Conservation (phyloP, 2,329 filamentous ascomycete species). For the Trichoderma oligosporum region DNA sequence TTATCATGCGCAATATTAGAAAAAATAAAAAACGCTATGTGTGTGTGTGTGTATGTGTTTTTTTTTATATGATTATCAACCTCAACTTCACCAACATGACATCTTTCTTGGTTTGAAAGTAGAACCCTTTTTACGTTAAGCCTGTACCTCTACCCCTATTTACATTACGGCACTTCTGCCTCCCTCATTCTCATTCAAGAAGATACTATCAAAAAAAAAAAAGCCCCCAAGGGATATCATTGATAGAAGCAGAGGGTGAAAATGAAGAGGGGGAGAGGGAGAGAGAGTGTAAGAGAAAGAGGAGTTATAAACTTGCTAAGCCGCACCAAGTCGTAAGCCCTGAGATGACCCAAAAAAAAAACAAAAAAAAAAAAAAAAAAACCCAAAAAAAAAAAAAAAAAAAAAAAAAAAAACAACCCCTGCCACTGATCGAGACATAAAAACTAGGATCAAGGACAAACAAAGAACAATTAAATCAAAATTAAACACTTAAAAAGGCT, state of each 20-base stretch:
- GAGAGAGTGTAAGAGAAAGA: too few species aligned
- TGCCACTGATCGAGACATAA: background rate
- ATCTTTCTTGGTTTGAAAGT: too few species aligned
- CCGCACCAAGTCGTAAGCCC: background rate
- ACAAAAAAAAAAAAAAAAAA: background rate
- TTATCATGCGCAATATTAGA: background rate
- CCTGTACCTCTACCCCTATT: too few species aligned
- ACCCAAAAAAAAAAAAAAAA: background rate
- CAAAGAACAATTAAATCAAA: background rate
- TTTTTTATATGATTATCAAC: too few species aligned
- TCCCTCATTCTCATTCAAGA: too few species aligned
- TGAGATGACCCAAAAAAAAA: background rate
- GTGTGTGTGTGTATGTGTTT: too few species aligned
- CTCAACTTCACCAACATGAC: too few species aligned
- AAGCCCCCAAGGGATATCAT: too few species aligned
- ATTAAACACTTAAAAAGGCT: slow-evolving; percentile 1
- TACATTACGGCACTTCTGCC: background rate
- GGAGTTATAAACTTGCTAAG: background rate
- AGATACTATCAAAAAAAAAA: too few species aligned
- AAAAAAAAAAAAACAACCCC: background rate
- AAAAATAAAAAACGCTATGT: too few species aligned
- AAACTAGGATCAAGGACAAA: background rate
- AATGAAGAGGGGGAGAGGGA: background rate
- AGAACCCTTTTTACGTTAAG: too few species aligned
- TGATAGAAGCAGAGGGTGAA: too few species aligned